Base-by-base conservation (phyloP, 495 filamentous ascomycete genomes). In the Haplographium delicatum region DNA sequence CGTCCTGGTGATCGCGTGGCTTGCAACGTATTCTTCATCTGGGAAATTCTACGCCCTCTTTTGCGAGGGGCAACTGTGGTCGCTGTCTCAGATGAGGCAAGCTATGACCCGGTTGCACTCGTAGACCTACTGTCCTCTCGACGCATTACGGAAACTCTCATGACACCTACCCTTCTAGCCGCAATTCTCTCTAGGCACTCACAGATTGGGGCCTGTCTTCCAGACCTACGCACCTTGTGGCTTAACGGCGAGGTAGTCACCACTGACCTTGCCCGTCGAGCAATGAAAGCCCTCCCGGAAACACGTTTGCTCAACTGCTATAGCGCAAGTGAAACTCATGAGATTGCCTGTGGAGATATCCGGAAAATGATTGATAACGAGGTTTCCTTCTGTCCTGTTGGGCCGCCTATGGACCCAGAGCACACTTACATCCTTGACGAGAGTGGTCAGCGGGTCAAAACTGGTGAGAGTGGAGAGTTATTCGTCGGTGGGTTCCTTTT, bases 11-110 rank as follows among this genome's bases (percentile, higher is more conserved):
- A 85, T 51, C 77, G 83, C 1, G 81, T 85, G 9, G 83, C 83
- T 16, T 86, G 82, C 58, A 86, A 86, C 72, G 83, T 85, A 18
- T 86, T 84, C 58, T 86, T 86, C 60, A 67, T 86, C 43, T 86
- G 83, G 83, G 83, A 86, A 52, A 84, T 85, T n/a, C 49, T 86
- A 23, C 77, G 83, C 9, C 83, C 83, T 9, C 67, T 86, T n/a
- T 53, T 86, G 39, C 72, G 83, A 19, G 83, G 83, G 58, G 83
- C 81, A 2, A 84, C 83, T 2, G 81, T 83, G 3, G 73, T 86
- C 5, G 68, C 72, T 1, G 80, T 86, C 10, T 80, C 82, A 1
- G 83, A 86, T 42, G 80, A 85, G 57, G 75, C 69, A 6, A 85
- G 82, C 56, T 86, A 85, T 53, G 83, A 86, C 48, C 83, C 83